These are phyloP conservation scores for Aspergillus wentii DNA, from an alignment of 495 filamentous ascomycete genomes.

Conservation along the genomic window DNA sequence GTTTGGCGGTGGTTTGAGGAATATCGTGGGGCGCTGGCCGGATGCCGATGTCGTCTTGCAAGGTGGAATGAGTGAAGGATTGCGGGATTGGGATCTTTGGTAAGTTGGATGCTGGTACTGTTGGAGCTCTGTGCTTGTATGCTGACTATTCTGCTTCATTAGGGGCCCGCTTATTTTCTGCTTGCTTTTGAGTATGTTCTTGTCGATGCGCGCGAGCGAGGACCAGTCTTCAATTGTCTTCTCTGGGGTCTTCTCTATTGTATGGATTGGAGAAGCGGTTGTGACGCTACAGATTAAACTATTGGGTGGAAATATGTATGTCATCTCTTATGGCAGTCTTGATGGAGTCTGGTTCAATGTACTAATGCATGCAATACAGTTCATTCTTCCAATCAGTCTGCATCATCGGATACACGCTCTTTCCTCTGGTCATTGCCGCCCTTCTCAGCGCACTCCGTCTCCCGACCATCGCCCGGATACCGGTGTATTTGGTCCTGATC, in stretches of 20 bases:
- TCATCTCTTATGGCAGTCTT: conserved; percentile 8
- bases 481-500: conserved; percentile 82
- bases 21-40: conserved; percentile 62
- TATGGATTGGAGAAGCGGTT: conserved; percentile 95
- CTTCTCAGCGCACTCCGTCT: conserved; percentile 79
- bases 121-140: not conserved
- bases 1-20: conserved; percentile 58
- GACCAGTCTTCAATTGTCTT: conserved; percentile 86
- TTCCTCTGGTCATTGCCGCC: conserved; percentile 93
- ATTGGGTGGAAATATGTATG: conserved; percentile 95
- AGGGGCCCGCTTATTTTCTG: conserved; percentile 92
- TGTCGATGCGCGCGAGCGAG: conserved; percentile 69
- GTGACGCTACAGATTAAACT: conserved; percentile 99
- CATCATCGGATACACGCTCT: conserved; percentile 97
- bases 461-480: conserved; percentile 73
- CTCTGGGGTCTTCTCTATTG: conserved; percentile 89
- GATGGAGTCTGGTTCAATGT: not conserved
- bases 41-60: conserved; percentile 67
- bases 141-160: conserved; percentile 4
- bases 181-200: conserved; percentile 75
- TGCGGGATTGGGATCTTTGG: conserved; percentile 98
- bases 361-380: conserved; percentile 41
- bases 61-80: conserved; percentile 77
- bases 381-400: conserved; percentile 96
- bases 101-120: conserved; percentile 23